Percentiles rank a stretch among this genome's conserved stretches.
phyloP scores from a whole-genome alignment of 2,329 filamentous ascomycete species.

The Emericellopsis cladophorae region DNA sequence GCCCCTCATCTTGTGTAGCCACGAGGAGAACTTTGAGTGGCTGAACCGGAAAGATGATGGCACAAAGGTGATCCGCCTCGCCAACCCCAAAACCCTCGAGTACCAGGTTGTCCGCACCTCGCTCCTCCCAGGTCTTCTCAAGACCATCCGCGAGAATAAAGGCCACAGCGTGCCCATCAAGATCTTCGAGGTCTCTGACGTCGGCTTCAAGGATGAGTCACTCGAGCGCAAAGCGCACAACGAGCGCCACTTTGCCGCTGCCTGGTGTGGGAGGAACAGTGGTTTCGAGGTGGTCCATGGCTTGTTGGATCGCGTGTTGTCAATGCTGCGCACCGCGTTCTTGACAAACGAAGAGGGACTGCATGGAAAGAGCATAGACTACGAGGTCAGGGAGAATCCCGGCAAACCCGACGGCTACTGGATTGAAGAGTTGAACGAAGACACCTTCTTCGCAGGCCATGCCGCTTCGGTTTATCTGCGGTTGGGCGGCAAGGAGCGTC shows the following conservation, averaged over 20 bases:
- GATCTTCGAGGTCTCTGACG: conserved; percentile 84
- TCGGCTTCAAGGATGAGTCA: conserved; percentile 76
- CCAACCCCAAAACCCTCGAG: conserved; percentile 85
- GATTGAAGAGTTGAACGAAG: conserved; percentile 84
- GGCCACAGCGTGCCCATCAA: conserved; percentile 78
- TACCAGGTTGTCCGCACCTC: conserved; percentile 89
- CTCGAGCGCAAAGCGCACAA: conserved; percentile 82
- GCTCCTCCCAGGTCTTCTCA: conserved; percentile 74
- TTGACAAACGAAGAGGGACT: conserved; percentile 63
- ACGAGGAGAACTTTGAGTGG: conserved; percentile 97
- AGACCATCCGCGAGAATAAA: conserved; percentile 91
- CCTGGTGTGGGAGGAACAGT: conserved; percentile 85
- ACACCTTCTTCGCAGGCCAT: conserved; percentile 85
- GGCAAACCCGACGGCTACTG: conserved; percentile 67
- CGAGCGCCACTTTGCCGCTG: conserved; percentile 90
- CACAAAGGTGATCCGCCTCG: conserved; percentile 68
- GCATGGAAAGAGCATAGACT: conserved; percentile 33
- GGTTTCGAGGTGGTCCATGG: conserved; percentile 96
- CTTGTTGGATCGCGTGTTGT: conserved; percentile 78
- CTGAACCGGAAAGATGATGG: conserved; percentile 84
- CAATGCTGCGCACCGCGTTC: conserved; percentile 81
- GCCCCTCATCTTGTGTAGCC: conserved; percentile 90
- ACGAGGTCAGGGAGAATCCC: conserved; percentile 38
- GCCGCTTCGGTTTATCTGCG: conserved; percentile 75
- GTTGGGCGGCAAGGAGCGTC: conserved; percentile 57